A percentile compares a stretch with the other conserved stretches of the same genome.
phyloP scores from a whole-genome alignment of 192 early-diverging fungal species.

The Dissophora globulifera region DNA sequence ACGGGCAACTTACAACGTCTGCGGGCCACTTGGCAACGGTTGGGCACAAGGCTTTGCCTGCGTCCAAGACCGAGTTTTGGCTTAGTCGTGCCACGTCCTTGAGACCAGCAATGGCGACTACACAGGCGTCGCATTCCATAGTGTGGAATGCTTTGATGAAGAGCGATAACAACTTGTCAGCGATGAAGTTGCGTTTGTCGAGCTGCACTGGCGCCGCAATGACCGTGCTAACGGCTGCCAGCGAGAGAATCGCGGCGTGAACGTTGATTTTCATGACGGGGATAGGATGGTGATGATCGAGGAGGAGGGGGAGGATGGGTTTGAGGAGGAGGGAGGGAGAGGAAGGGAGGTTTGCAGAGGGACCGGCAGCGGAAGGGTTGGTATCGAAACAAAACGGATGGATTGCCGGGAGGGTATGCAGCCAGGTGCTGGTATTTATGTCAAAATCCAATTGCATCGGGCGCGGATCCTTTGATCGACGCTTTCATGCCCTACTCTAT shows the following conservation, averaged over 20 bases:
- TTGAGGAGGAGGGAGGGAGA: too few species aligned
- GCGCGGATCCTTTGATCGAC: too few species aligned
- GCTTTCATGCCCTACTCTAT: too few species aligned
- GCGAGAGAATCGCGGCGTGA: constrained; percentile 18
- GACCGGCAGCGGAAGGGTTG: too few species aligned
- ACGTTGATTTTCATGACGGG: constrained; percentile 16
- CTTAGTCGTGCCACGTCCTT: constrained; percentile 30
- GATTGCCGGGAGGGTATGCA: too few species aligned
- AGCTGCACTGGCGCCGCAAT: constrained; percentile 20
- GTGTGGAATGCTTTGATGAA: constrained; percentile 23
- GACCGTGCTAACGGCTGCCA: constrained; percentile 16
- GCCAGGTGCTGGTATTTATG: too few species aligned
- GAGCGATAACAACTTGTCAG: constrained; percentile 19
- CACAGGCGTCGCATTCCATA: constrained; percentile 29
- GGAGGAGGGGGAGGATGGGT: too few species aligned
- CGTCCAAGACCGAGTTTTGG: constrained; percentile 23
- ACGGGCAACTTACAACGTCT: constrained; percentile 22
- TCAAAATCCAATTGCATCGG: too few species aligned
- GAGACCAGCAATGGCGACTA: constrained; percentile 7
- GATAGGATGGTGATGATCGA: too few species aligned
- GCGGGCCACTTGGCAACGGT: constrained; percentile 6
- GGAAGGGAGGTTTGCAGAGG: too few species aligned
- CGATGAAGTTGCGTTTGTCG: constrained; percentile 23
- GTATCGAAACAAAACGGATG: too few species aligned
- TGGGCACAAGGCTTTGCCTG: constrained; percentile 15